phyloP scores from a whole-genome alignment of 2,329 filamentous ascomycete species.

The Colletotrichum aenigma region DNA sequence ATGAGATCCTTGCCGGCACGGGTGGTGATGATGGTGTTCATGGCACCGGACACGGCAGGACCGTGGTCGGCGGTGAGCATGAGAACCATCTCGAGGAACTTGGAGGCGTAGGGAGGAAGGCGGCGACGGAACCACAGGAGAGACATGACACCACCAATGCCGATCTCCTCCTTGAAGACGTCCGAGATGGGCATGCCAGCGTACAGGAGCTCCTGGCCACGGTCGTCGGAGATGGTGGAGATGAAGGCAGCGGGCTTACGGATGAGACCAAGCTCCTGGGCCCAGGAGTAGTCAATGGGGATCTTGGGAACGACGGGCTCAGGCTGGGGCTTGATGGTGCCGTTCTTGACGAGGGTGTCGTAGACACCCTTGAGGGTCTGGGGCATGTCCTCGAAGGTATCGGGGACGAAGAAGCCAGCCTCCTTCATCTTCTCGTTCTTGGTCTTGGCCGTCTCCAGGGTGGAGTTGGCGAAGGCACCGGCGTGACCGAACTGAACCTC shows the following conservation, averaged over 20 bases:
- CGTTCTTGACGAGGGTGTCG: slow-evolving; percentile 83
- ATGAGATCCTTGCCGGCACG: slow-evolving; percentile 99
- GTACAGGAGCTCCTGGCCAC: slow-evolving; percentile 98
- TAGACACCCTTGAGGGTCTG: slow-evolving; percentile 79
- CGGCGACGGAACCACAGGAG: slow-evolving; percentile 99
- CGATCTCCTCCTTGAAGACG: slow-evolving; percentile 98
- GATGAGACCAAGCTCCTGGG: slow-evolving; percentile 98
- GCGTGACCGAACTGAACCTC: slow-evolving; percentile 99
- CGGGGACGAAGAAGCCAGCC: slow-evolving; percentile 90
- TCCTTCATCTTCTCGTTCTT: slow-evolving; percentile 99
- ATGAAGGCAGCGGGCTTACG: slow-evolving; percentile 99
- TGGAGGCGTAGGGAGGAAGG: slow-evolving; percentile 93
- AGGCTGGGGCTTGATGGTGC: slow-evolving; percentile 81
- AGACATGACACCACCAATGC: slow-evolving; percentile 99
- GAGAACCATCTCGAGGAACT: slow-evolving; percentile 99
- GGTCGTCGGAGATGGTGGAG: slow-evolving; percentile 99
- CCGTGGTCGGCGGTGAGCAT: slow-evolving; percentile 99
- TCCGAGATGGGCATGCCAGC: slow-evolving; percentile 99
- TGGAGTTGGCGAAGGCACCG: slow-evolving; percentile 98
- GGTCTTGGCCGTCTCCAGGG: slow-evolving; percentile 93
- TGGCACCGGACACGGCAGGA: slow-evolving; percentile 97
- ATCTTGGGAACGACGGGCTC: slow-evolving; percentile 98
- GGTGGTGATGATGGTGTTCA: slow-evolving; percentile 99
- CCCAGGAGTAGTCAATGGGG: slow-evolving; percentile 99
- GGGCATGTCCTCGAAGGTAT: slow-evolving; percentile 97